These are phyloP conservation scores for Aspergillus clavatus DNA, from an alignment of 2,329 filamentous ascomycete genomes.

Conservation along the genomic window DNA sequence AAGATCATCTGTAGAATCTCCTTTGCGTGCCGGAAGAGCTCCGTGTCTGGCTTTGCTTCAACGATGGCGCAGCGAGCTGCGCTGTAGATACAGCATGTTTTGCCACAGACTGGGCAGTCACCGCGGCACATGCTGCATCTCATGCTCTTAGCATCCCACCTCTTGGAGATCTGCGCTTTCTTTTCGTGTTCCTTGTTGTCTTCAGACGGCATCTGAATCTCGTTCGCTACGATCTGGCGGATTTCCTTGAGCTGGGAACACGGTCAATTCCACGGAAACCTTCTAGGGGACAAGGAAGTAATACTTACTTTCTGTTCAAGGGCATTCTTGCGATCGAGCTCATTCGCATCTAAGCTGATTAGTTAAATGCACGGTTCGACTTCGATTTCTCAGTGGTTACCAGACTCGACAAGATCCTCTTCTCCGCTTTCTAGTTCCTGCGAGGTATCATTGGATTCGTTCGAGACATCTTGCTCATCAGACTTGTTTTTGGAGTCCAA, in stretches of 20 bases:
- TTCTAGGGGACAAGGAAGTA: background rate
- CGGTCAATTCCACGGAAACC: background rate
- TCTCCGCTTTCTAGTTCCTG: background rate
- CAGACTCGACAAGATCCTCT: background rate
- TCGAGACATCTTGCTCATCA: background rate
- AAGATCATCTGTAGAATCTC: slow-evolving; percentile 20
- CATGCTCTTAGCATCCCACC: slow-evolving; percentile 30
- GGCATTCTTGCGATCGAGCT: background rate
- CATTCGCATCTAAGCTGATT: background rate
- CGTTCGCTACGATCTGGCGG: slow-evolving; percentile 14
- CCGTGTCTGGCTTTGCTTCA: slow-evolving; percentile 11
- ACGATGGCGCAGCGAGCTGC: slow-evolving; percentile 8
- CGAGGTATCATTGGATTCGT: background rate
- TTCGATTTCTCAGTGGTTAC: background rate
- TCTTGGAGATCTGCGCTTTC: slow-evolving; percentile 14
- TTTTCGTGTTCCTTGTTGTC: slow-evolving; percentile 1
- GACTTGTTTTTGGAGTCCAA: background rate
- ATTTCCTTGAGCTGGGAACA: slow-evolving; percentile 3
- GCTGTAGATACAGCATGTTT: slow-evolving; percentile 31
- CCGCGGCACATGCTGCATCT: slow-evolving; percentile 27
- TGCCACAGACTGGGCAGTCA: slow-evolving; percentile 26
- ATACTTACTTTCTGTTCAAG: background rate
- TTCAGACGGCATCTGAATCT: slow-evolving; percentile 2
- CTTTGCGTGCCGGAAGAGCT: slow-evolving; percentile 12
- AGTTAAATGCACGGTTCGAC: background rate